phyloP scores from a whole-genome alignment of 306 rosid genomes.

The Vigna mungo region DNA sequence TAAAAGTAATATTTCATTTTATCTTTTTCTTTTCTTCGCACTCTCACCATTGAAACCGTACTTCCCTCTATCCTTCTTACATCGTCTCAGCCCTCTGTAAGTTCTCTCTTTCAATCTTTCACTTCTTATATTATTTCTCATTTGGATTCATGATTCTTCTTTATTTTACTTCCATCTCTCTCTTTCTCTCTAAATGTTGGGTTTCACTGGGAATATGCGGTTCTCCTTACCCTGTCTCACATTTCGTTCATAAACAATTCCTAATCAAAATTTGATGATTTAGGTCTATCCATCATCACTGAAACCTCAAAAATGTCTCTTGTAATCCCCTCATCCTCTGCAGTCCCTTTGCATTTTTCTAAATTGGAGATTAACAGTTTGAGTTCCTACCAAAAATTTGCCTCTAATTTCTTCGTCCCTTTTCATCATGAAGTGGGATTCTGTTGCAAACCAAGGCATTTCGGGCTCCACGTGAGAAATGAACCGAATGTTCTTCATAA shows the following conservation, averaged over 20 bases:
- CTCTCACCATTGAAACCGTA: background rate
- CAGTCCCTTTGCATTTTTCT: constrained; percentile 52
- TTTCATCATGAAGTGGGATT: constrained; percentile 37
- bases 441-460: constrained; percentile 27
- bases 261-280: constrained; percentile 31
- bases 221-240: background rate
- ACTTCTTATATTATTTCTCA: too few relatives aligned
- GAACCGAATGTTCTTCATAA: constrained; percentile 34
- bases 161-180: too few relatives aligned
- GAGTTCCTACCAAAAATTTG: constrained; percentile 38
- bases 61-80: background rate
- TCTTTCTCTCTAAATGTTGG: too few relatives aligned
- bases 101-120: background rate
- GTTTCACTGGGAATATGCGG: background rate
- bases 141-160: too few relatives aligned
- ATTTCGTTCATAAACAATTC: background rate
- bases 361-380: constrained; percentile 40
- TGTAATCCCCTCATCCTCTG: constrained; percentile 51
- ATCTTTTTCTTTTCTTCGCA: background rate
- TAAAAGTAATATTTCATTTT: too few relatives aligned
- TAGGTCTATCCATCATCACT: constrained; percentile 32
- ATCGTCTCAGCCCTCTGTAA: constrained; percentile 15
- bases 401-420: constrained; percentile 42
- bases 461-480: constrained; percentile 26
- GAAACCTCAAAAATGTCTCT: constrained; percentile 61